These are phyloP conservation scores for Penicillium simplicissimum DNA, from an alignment of 495 filamentous ascomycete species.

Conservation along the genomic window DNA sequence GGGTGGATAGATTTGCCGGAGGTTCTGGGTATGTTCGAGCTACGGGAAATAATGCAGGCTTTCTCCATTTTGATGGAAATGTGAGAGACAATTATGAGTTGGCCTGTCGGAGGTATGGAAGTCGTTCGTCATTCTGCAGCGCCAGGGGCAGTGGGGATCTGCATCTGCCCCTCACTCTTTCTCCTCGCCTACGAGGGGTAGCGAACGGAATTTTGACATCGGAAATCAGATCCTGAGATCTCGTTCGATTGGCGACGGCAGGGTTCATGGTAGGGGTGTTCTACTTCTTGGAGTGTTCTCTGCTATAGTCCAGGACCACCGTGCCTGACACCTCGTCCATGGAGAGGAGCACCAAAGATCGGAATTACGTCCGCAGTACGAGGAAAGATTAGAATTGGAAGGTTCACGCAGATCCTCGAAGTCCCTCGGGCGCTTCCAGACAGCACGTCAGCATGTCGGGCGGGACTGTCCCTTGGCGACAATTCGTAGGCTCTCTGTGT, in stretches of 20 bases:
- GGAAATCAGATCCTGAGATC: slow-evolving; percentile 18
- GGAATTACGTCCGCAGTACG: background rate
- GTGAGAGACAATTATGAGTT: slow-evolving; percentile 3
- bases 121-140: no score
- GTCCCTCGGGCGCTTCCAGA: background rate
- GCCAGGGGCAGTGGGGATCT: no score
- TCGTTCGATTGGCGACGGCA: background rate
- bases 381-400: background rate
- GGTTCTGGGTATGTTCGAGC: slow-evolving; percentile 10
- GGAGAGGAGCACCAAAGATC: background rate
- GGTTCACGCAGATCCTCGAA: background rate
- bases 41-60: slow-evolving; percentile 5
- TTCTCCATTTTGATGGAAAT: background rate
- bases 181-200: background rate
- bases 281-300: background rate
- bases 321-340: background rate
- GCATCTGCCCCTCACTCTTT: slow-evolving; percentile 13
- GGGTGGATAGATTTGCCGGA: slow-evolving; percentile 15
- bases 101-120: slow-evolving; percentile 4
- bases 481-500: background rate
- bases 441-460: background rate
- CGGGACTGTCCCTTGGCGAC: background rate
- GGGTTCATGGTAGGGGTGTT: background rate
- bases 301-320: slow-evolving; percentile 4
- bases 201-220: background rate